A percentile compares a stretch with the other conserved stretches of the same genome.
phyloP scores from a whole-genome alignment of 106 monocot genomes.

The Dioscorea alata region DNA sequence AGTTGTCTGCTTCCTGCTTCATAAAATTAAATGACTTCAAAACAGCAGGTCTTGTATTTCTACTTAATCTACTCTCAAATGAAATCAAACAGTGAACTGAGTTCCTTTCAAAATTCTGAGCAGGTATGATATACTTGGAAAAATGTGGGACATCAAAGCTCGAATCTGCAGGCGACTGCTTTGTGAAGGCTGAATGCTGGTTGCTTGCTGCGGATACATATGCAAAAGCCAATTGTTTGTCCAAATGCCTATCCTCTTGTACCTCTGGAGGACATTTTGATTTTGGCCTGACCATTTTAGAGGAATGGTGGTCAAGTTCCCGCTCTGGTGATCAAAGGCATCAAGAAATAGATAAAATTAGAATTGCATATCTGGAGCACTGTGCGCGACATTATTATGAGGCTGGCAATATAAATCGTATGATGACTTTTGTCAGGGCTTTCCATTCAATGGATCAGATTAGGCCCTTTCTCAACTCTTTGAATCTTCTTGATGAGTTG shows the following conservation, averaged over 20 bases:
- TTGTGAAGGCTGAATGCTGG: conserved; percentile 29
- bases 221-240: conserved; percentile 27
- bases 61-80: background rate
- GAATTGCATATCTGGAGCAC: conserved; percentile 20
- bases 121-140: conserved; percentile 48
- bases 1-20: conserved; percentile 44
- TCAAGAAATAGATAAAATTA: conserved; percentile 5
- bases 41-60: conserved; percentile 38
- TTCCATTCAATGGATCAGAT: conserved; percentile 34
- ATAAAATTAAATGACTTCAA: conserved; percentile 39
- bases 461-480: conserved; percentile 25
- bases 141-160: conserved; percentile 42
- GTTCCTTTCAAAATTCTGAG: background rate
- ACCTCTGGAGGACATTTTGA: conserved; percentile 34
- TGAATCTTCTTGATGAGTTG: conserved; percentile 38
- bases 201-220: conserved; percentile 40
- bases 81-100: background rate
- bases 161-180: conserved; percentile 54
- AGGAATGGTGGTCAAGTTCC: conserved; percentile 13
- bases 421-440: conserved; percentile 38
- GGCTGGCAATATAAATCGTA: conserved; percentile 15
- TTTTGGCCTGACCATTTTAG: conserved; percentile 23
- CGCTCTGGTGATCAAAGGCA: background rate
- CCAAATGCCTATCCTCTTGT: conserved; percentile 47
- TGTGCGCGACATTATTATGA: conserved; percentile 28